Conservation (phyloP, 352 stramenopile species). For the Globisporangium splendens region DNA sequence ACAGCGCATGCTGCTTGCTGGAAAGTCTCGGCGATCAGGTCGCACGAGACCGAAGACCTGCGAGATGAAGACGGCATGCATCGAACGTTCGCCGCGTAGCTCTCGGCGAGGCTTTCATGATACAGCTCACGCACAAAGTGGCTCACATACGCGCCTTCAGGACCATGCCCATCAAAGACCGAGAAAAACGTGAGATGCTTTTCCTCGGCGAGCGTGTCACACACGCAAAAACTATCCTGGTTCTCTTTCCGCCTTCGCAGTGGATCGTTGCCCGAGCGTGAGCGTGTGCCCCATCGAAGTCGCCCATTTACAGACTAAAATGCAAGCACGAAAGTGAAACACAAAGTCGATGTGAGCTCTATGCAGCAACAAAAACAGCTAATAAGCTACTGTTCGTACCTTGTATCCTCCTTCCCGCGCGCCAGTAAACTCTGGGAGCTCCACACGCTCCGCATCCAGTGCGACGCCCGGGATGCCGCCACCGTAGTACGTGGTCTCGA, state of each 20-base stretch:
- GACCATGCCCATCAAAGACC: constrained; percentile 76
- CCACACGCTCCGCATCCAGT: constrained; percentile 48
- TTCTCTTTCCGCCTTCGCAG: constrained; percentile 82
- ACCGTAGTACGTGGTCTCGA: constrained; percentile 37
- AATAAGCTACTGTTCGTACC: constrained; percentile 12
- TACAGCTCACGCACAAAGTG: constrained; percentile 74
- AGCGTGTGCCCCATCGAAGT: constrained; percentile 55
- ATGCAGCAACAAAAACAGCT: not conserved
- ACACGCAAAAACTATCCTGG: constrained; percentile 71
- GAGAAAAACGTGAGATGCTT: constrained; percentile 56
- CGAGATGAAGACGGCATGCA: not conserved
- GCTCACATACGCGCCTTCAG: constrained; percentile 71
- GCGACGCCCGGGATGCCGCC: constrained; percentile 68
- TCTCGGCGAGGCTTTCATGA: constrained; percentile 38
- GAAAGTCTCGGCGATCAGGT: constrained; percentile 53
- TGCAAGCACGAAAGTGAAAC: not conserved
- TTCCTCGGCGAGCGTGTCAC: constrained; percentile 45
- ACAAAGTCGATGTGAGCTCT: too few relatives aligned
- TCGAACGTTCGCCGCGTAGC: constrained; percentile 19
- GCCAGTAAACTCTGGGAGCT: constrained; percentile 64
- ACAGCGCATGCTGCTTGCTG: constrained; percentile 35
- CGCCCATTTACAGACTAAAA: constrained; percentile 31
- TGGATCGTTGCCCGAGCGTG: constrained; percentile 65
- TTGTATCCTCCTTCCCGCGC: constrained; percentile 42
- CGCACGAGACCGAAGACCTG: constrained; percentile 25